Evolutionary conservation across 164 flowering plant genomes (phyloP), one percentile per base, ranked within the genome.

Genomic region (Tinospora cordifolia): DNA sequence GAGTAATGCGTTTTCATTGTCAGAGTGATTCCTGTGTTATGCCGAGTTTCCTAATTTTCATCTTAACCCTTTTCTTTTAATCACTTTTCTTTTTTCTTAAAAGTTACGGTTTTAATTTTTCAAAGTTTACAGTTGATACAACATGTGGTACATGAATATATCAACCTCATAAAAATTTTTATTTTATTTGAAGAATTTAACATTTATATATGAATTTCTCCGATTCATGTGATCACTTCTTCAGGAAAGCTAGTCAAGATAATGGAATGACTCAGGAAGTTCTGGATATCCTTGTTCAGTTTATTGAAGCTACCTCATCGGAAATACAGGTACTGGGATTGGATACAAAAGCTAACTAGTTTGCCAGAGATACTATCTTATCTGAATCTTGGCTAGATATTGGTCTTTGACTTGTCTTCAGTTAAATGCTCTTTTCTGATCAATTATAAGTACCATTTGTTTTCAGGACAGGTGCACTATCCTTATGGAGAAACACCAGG

Each of bases 221-320:
- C 24, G n/a, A 3, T 54, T 75, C 58, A 14, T 68, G 49, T 63
- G 54, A 65, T 79, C 59, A 62, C 57, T 74, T 76, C 70, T 66
- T 69, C 79, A 94, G 99, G 95, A 83, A 78, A 83, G 83, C 78
- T 63, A 75, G 83, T 67, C 81, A 85, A 77, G 98, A 90, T 74
- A 76, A 85, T 83, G 96, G 89, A 26, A 14, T 77, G 49, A 78
- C 68, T 40, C 84, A 88, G 66, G 97, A 89, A 41, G 87, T 90
- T 34, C 69, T 83, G 76, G 78, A 80, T 64, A 49, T 78, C 46
- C 77, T 95, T 67, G 79, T 84, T 74, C 88, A 87, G 70, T 83
- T 74, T 74, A 76, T 90, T 77, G 85, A 86, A 47, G 90, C 88
- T 39, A 76, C 80, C 68, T 27, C 82, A 60, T 69, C 78, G 12